Percentiles rank a stretch among this genome's conserved stretches.
phyloP scores from a whole-genome alignment of 2,329 filamentous ascomycete genomes.

The Trichoderma sp. region DNA sequence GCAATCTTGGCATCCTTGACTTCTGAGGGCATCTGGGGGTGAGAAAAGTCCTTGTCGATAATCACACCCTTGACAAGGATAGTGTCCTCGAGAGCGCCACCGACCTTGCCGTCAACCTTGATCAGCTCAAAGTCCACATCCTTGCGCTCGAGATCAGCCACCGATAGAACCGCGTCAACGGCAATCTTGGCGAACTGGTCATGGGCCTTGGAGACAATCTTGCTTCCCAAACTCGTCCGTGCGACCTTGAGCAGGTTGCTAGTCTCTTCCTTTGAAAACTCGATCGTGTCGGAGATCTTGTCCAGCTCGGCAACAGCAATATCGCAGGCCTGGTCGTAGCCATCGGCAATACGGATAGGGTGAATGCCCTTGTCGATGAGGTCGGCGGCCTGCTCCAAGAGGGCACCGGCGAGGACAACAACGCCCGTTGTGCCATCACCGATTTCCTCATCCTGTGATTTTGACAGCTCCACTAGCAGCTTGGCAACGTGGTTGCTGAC shows the following conservation, averaged over 20 bases:
- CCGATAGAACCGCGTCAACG: constrained; percentile 93
- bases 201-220: constrained; percentile 98
- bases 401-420: constrained; percentile 90
- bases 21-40: constrained; percentile 97
- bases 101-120: constrained; percentile 98
- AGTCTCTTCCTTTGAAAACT: constrained; percentile 79
- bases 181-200: constrained; percentile 98
- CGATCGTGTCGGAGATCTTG: constrained; percentile 86
- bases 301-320: constrained; percentile 93
- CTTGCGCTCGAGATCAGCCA: constrained; percentile 92
- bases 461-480: constrained; percentile 93
- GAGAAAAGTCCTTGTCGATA: constrained; percentile 99
- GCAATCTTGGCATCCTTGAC: constrained; percentile 95
- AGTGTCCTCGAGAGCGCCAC: constrained; percentile 89
- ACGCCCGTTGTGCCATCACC: constrained; percentile 98
- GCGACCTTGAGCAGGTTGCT: constrained; percentile 91
- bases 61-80: constrained; percentile 97
- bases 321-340: constrained; percentile 96
- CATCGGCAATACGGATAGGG: constrained; percentile 96
- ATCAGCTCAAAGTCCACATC: constrained; percentile 99
- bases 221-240: constrained; percentile 93
- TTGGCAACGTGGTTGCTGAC: constrained; percentile 98
- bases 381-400: constrained; percentile 94
- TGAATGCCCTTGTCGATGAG: constrained; percentile 99
- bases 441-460: constrained; percentile 98